phyloP scores from a whole-genome alignment of 345 rosid species.

The Limnanthes douglasii region DNA sequence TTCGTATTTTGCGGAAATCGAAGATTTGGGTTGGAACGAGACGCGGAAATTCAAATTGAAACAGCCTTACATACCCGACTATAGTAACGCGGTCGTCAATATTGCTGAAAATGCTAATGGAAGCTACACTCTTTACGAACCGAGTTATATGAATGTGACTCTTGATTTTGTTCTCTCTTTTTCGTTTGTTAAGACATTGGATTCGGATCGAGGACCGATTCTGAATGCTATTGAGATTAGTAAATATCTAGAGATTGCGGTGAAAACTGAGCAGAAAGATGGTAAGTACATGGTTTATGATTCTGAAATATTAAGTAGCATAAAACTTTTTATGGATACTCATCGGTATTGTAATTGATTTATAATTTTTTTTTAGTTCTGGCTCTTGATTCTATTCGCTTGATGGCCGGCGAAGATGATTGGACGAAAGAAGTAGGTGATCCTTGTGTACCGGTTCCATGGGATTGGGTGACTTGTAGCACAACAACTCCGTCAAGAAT shows the following conservation, averaged over 20 bases:
- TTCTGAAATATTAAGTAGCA: no score
- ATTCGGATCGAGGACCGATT: constrained; percentile 79
- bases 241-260: constrained; percentile 56
- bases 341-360: no score
- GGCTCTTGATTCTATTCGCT: constrained; percentile 40
- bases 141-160: constrained; percentile 92
- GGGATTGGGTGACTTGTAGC: constrained; percentile 83
- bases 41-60: constrained; percentile 61
- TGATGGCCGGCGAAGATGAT: constrained; percentile 29
- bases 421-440: constrained; percentile 73
- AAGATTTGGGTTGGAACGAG: constrained; percentile 55
- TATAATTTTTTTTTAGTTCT: no score
- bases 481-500: constrained; percentile 61
- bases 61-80: constrained; percentile 53
- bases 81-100: constrained; percentile 90
- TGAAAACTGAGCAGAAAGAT: constrained; percentile 47
- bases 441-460: constrained; percentile 73
- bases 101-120: constrained; percentile 93
- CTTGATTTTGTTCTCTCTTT: constrained; percentile 67
- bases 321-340: no score
- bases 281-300: constrained; percentile 30
- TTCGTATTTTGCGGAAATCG: constrained; percentile 88
- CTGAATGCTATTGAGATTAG: constrained; percentile 86
- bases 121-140: constrained; percentile 81
- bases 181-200: constrained; percentile 50